Evolutionary conservation across 805 yeast genomes (phyloP).

Genomic region (Schizosaccharomyces osmophilus): DNA sequence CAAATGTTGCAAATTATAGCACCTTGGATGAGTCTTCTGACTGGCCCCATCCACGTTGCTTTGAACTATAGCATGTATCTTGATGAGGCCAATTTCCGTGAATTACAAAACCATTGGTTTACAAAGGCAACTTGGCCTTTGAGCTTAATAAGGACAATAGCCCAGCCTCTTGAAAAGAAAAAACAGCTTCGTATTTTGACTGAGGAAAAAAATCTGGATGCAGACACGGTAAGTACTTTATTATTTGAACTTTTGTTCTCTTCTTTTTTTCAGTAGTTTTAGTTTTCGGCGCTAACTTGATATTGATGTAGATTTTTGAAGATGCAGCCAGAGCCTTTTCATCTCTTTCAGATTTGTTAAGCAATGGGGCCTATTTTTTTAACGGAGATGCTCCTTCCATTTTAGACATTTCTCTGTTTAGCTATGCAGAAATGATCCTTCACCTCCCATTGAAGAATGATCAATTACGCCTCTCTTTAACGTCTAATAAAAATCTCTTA

Average conservation of each 20-base stretch:
- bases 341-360: slow-evolving; percentile 10
- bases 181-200: neutral
- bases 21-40: neutral
- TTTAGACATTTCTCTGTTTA: neutral
- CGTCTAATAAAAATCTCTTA: neutral
- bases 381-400: neutral
- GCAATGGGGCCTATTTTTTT: neutral
- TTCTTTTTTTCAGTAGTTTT: neutral
- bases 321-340: neutral
- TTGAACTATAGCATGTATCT: neutral
- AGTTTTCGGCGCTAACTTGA: too few relatives aligned
- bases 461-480: neutral
- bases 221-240: neutral
- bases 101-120: neutral
- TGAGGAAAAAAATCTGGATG: neutral
- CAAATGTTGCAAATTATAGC: neutral
- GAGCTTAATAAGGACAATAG: neutral
- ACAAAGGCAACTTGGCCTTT: neutral
- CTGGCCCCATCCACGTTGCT: neutral
- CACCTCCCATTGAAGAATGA: neutral
- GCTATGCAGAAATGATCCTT: neutral
- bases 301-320: neutral
- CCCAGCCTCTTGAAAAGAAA: neutral
- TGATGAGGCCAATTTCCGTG: neutral
- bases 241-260: neutral